A percentile compares a stretch with the other conserved stretches of the same genome.
Conservation (phyloP, 257 asterid species). For the Striga asiatica region DNA sequence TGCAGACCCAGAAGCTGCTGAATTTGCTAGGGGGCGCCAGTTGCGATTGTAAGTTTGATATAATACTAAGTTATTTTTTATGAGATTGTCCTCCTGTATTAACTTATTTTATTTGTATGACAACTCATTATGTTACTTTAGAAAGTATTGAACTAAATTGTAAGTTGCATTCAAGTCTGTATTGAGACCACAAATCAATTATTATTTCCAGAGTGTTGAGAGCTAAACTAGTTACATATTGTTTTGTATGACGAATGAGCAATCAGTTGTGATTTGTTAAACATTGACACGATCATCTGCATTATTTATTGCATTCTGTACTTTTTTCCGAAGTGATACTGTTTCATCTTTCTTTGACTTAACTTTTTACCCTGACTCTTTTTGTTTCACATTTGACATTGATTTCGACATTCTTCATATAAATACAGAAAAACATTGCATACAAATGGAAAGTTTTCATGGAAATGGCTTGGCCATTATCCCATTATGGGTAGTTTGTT, state of each 20-base stretch:
- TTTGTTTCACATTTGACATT: background rate
- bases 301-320: background rate
- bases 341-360: background rate
- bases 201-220: background rate
- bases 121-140: slow-evolving; percentile 7
- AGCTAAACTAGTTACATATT: background rate
- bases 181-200: slow-evolving; percentile 5
- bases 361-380: background rate
- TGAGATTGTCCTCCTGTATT: slow-evolving; percentile 10
- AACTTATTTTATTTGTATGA: background rate
- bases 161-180: slow-evolving; percentile 5
- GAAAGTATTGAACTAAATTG: slow-evolving; percentile 11
- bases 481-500: background rate
- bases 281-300: background rate
- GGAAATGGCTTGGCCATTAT: background rate
- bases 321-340: background rate
- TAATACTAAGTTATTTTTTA: too few relatives aligned
- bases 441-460: background rate
- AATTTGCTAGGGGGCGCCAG: slow-evolving; percentile 75
- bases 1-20: slow-evolving; percentile 82
- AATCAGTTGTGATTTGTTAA: background rate
- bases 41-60: slow-evolving; percentile 77
- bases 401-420: background rate
- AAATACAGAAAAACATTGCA: background rate
- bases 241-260: background rate